Conservation (phyloP, 1,284 basidiomycete genomes). For the Moesziomyces sp. region DNA sequence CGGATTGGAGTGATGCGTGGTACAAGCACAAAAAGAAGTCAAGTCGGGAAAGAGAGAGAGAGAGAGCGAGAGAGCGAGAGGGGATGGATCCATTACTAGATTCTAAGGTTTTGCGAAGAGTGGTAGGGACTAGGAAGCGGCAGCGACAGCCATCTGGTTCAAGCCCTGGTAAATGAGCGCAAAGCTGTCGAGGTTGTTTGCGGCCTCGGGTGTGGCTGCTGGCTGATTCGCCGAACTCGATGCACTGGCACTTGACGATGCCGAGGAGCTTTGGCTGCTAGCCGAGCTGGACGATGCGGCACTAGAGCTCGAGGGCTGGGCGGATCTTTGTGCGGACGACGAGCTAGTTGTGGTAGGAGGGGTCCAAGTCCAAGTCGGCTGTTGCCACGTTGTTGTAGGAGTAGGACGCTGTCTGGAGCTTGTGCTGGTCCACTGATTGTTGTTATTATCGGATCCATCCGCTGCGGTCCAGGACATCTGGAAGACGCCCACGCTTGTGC, state of each 20-base stretch:
- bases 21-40: background rate
- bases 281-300: conserved; percentile 6
- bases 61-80: background rate
- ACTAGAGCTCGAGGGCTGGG: background rate
- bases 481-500: conserved; percentile 44
- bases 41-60: background rate
- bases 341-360: conserved; percentile 7
- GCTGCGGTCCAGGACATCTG: conserved; percentile 52
- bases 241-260: conserved; percentile 2
- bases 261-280: background rate
- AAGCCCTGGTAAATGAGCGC: conserved; percentile 41
- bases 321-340: background rate
- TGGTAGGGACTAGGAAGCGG: conserved; percentile 6
- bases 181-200: conserved; percentile 42
- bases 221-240: background rate
- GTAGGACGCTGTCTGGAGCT: conserved; percentile 8
- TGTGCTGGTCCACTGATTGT: conserved; percentile 3
- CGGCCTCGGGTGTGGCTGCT: background rate
- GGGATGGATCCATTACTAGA: conserved; percentile 15
- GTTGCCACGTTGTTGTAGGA: conserved; percentile 20
- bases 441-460: conserved; percentile 24
- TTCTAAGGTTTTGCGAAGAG: background rate
- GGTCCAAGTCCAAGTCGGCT: conserved; percentile 12
- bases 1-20: no score
- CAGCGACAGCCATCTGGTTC: conserved; percentile 40